These are phyloP conservation scores for Schwanniomyces polymorphus DNA, from an alignment of 805 yeast genomes.

Conservation along the genomic window DNA sequence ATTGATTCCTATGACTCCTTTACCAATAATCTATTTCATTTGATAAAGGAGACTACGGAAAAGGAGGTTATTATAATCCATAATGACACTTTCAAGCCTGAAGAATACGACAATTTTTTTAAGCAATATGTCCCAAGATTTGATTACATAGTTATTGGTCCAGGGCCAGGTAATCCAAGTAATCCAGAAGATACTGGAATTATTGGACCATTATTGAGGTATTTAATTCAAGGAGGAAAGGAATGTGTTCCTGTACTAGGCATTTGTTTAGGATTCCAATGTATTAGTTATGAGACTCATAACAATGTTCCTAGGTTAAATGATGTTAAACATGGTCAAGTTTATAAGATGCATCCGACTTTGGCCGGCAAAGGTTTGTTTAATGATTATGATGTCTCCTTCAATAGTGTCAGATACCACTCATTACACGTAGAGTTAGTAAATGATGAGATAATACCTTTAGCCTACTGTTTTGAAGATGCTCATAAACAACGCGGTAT, in stretches of 20 bases:
- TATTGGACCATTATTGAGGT: constrained; percentile 55
- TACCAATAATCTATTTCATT: constrained; percentile 72
- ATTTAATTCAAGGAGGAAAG: constrained; percentile 11
- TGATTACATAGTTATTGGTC: constrained; percentile 85
- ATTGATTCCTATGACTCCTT: constrained; percentile 96
- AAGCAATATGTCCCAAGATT: constrained; percentile 47
- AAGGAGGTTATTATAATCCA: constrained; percentile 57
- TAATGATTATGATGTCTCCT: constrained; percentile 31
- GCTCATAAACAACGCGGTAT: constrained; percentile 29
- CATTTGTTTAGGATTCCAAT: constrained; percentile 91
- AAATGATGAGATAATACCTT: constrained; percentile 45
- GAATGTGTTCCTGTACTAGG: constrained; percentile 70
- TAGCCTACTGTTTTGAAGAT: constrained; percentile 57
- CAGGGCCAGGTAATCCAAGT: constrained; percentile 94
- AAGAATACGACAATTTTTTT: constrained; percentile 35
- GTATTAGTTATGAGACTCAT: constrained; percentile 66
- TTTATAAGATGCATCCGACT: constrained; percentile 48
- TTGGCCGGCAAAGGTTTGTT: not conserved
- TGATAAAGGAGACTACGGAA: constrained; percentile 55
- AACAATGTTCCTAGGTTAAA: constrained; percentile 51
- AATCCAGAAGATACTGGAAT: constrained; percentile 67
- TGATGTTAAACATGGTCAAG: constrained; percentile 83
- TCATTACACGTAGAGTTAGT: constrained; percentile 59
- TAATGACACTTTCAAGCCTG: constrained; percentile 52
- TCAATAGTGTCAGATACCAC: constrained; percentile 84